Conservation (phyloP, 225 moss, liverwort and hornwort species). For the Marchantia polymorpha region DNA sequence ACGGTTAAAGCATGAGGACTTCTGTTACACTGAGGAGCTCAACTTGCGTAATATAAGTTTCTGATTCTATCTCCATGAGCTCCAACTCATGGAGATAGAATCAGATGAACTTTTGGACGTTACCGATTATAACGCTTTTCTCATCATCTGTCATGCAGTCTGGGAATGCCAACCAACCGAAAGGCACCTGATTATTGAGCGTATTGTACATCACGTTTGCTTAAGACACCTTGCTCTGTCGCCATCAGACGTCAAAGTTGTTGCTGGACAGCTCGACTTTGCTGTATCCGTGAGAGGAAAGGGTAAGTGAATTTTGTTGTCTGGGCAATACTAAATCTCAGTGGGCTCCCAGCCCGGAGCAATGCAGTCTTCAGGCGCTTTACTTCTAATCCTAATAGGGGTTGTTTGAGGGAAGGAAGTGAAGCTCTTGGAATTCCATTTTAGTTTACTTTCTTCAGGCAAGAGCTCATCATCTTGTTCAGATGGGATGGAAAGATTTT, state of each 20-base stretch:
- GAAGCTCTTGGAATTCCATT: too few species aligned
- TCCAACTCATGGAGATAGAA: too few species aligned
- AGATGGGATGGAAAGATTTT: too few species aligned
- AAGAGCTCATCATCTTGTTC: too few species aligned
- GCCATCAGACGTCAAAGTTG: slow-evolving; percentile 56
- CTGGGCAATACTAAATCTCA: background rate
- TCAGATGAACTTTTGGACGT: too few species aligned
- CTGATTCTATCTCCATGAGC: background rate
- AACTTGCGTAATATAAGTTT: background rate
- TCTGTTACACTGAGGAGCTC: background rate
- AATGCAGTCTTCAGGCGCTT: too few species aligned
- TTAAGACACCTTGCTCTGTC: slow-evolving; percentile 56
- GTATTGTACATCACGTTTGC: slow-evolving; percentile 65
- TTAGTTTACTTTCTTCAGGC: too few species aligned
- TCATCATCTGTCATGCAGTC: slow-evolving; percentile 44
- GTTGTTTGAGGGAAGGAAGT: too few species aligned
- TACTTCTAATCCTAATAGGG: too few species aligned
- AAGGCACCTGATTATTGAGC: slow-evolving; percentile 73
- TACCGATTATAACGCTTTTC: background rate
- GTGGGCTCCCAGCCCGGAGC: too few species aligned
- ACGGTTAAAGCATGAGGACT: background rate
- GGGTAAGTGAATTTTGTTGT: slow-evolving; percentile 40
- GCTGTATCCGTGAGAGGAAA: slow-evolving; percentile 65
- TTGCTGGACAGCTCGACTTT: slow-evolving; percentile 83
- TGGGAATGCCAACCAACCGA: slow-evolving; percentile 92